phyloP scores from a whole-genome alignment of 768 basidiomycete species.

The Calvatia gigantea region DNA sequence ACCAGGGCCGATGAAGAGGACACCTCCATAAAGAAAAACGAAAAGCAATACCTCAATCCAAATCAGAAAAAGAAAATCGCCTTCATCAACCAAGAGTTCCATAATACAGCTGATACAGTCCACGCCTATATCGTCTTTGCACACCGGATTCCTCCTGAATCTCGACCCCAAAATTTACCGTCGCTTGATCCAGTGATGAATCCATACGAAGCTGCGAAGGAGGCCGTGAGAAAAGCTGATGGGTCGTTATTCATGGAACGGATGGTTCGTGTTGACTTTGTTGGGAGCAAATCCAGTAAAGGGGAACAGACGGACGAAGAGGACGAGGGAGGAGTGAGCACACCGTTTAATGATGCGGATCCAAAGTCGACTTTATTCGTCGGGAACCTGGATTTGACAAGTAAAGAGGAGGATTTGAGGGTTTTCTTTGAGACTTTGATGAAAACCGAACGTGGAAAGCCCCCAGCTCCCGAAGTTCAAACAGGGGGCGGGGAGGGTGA shows the following conservation, averaged over 20 bases:
- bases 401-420: slow-evolving; percentile 86
- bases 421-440: slow-evolving; percentile 82
- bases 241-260: slow-evolving; percentile 73
- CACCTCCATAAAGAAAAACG: slow-evolving; percentile 34
- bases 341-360: slow-evolving; percentile 41
- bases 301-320: slow-evolving; percentile 14
- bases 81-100: slow-evolving; percentile 91
- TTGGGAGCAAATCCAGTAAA: slow-evolving; percentile 29
- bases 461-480: slow-evolving; percentile 26
- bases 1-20: slow-evolving; percentile 43
- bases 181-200: slow-evolving; percentile 48
- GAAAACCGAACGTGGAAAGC: slow-evolving; percentile 63
- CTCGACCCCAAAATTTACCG: slow-evolving; percentile 47
- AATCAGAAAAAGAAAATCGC: slow-evolving; percentile 91
- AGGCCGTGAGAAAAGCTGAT: slow-evolving; percentile 59
- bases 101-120: slow-evolving; percentile 68
- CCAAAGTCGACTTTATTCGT: slow-evolving; percentile 86
- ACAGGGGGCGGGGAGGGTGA: slow-evolving; percentile 24
- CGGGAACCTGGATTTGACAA: slow-evolving; percentile 89
- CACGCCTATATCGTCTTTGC: slow-evolving; percentile 94
- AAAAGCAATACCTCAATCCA: slow-evolving; percentile 71
- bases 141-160: slow-evolving; percentile 44
- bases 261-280: slow-evolving; percentile 75
- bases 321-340: slow-evolving; percentile 15
- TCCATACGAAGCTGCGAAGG: slow-evolving; percentile 66